Conservation (phyloP, 768 basidiomycete species). For the Daedalea quercina region DNA sequence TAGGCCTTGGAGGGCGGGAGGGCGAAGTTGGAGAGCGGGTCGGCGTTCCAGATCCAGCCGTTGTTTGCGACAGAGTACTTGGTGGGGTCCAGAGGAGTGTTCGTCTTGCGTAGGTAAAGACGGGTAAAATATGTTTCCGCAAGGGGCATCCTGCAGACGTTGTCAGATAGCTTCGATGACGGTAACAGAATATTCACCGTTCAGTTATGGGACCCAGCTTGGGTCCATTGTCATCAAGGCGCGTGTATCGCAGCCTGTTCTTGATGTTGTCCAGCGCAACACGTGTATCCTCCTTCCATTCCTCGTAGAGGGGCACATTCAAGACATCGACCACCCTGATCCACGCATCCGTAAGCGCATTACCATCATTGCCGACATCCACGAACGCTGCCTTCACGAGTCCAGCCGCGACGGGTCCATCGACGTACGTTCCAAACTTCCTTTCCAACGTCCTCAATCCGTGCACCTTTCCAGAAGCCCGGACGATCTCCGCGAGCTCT, state of each 20-base stretch:
- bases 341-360: slow-evolving; percentile 67
- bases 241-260: slow-evolving; percentile 71
- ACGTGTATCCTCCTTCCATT: slow-evolving; percentile 80
- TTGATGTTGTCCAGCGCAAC: slow-evolving; percentile 69
- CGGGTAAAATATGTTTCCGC: slow-evolving; percentile 94
- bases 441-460: slow-evolving; percentile 55
- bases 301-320: slow-evolving; percentile 83
- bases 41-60: slow-evolving; percentile 98
- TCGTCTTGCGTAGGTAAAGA: slow-evolving; percentile 38
- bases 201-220: slow-evolving; percentile 73
- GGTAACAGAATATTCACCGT: slow-evolving; percentile 40
- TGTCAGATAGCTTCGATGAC: neutral
- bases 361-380: slow-evolving; percentile 36
- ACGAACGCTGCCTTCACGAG: slow-evolving; percentile 65
- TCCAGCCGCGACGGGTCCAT: slow-evolving; percentile 62
- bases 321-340: slow-evolving; percentile 72
- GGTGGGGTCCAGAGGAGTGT: slow-evolving; percentile 36
- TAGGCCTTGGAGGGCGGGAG: slow-evolving; percentile 90
- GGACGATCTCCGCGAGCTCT: slow-evolving; percentile 62
- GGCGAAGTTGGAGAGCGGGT: slow-evolving; percentile 93
- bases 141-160: slow-evolving; percentile 57
- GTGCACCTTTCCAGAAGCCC: slow-evolving; percentile 44
- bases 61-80: slow-evolving; percentile 90
- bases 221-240: slow-evolving; percentile 80
- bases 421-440: slow-evolving; percentile 62